Percentiles rank a stretch among this genome's conserved stretches.
phyloP scores from a whole-genome alignment of 1,284 basidiomycete species.

The Irpex sp. region DNA sequence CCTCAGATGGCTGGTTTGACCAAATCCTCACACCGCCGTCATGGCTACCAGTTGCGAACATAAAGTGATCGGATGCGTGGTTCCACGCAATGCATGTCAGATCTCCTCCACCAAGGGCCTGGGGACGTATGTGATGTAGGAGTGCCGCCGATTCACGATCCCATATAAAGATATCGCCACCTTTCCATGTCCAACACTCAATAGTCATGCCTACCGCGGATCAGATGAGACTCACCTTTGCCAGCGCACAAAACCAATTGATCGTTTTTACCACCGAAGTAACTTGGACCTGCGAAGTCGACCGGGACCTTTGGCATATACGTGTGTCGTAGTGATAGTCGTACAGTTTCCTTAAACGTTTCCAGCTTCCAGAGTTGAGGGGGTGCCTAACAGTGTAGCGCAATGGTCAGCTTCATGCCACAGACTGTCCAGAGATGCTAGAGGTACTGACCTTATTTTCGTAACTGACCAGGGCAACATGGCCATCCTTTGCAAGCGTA shows the following conservation, averaged over 20 bases:
- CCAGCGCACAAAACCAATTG: conserved; percentile 74
- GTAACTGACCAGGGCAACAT: conserved; percentile 67
- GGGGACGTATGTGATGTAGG: conserved; percentile 61
- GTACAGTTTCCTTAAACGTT: conserved; percentile 45
- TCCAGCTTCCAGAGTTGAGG: conserved; percentile 80
- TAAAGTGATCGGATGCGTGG: conserved; percentile 62
- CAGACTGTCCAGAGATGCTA: no score
- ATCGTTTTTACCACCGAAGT: conserved; percentile 75
- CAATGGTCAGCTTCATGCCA: no score
- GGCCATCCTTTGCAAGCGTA: conserved; percentile 56
- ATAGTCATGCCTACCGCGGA: not conserved
- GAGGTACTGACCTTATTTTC: conserved; percentile 67
- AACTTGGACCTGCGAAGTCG: conserved; percentile 77
- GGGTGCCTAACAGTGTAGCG: conserved; percentile 49
- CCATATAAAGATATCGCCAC: conserved; percentile 82
- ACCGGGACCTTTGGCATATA: conserved; percentile 66
- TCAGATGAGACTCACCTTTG: conserved; percentile 45
- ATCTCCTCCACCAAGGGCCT: conserved; percentile 60
- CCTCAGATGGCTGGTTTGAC: conserved; percentile 32
- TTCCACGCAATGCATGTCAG: conserved; percentile 79
- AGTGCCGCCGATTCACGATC: conserved; percentile 70
- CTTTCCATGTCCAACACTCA: conserved; percentile 25
- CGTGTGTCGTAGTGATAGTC: conserved; percentile 59
- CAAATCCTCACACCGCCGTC: conserved; percentile 72
- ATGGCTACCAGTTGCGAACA: conserved; percentile 77